phyloP scores from a whole-genome alignment of 208 protist genomes.

The Herpetomonas tarakana region DNA sequence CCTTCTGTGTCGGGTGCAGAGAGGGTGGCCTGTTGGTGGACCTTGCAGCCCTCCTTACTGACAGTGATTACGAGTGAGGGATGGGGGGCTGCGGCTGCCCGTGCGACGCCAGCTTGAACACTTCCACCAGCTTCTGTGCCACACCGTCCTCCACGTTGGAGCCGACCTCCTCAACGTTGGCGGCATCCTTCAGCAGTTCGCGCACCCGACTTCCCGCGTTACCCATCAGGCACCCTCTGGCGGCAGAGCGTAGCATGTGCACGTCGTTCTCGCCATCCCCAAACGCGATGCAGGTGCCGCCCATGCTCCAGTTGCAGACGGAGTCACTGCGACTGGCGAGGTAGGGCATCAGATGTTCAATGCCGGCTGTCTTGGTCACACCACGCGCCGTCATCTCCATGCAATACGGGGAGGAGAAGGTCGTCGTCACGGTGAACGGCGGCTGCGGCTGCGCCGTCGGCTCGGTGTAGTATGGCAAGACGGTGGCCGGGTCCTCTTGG shows the following conservation, averaged over 20 bases:
- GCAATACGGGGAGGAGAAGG: conserved; percentile 14
- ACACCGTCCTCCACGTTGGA: conserved; percentile 21
- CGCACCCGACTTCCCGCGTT: conserved; percentile 8
- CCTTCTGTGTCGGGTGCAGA: no score
- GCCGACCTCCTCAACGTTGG: conserved; percentile 18
- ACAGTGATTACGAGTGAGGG: no score
- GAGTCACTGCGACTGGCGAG: not conserved
- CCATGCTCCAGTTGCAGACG: conserved; percentile 8
- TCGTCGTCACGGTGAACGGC: conserved; percentile 2
- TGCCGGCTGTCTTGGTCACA: conserved; percentile 12
- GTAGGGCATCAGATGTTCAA: conserved; percentile 8
- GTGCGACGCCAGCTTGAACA: conserved; percentile 15
- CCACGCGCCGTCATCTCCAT: conserved; percentile 14
- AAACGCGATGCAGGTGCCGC: conserved; percentile 21
- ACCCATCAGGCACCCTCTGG: conserved; percentile 17
- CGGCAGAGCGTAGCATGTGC: conserved; percentile 10
- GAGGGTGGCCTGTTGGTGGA: no score
- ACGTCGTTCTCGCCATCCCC: conserved; percentile 22
- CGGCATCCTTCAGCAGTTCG: not conserved
- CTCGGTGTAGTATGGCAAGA: not conserved
- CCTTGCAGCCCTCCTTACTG: no score
- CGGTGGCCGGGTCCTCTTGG: not conserved
- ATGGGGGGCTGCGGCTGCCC: no score
- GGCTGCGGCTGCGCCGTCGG: not conserved
- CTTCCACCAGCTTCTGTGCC: conserved; percentile 14